Evolutionary conservation across 352 stramenopile species (phyloP), one percentile per base, ranked within the genome.

Genomic region (Thalassiosira mediterranea): DNA sequence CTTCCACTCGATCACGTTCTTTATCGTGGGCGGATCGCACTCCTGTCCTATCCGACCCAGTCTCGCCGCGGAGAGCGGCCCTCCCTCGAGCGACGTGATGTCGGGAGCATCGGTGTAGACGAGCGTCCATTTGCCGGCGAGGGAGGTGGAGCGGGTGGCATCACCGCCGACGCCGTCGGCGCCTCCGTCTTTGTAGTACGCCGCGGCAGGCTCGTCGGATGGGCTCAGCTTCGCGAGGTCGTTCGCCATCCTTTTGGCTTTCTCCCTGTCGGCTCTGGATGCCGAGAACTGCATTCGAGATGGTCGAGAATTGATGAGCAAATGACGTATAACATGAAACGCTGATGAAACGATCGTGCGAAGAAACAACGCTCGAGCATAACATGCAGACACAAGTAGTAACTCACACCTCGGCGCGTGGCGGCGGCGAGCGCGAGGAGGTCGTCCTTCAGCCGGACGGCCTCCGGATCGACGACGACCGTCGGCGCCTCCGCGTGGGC

Each of bases 91-190:
- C 17, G 68, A 72, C 21, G 76, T 90, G 68, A 93, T 93, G 68
- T 93, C 88, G 1, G 88, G 88, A 23, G 88, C 88, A 81, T 93
- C 86, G 4, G 88, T 93, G 62, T 91, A 93, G 26, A 90, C 75
- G 15, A 93, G 63, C 3, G 79, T 91, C 88, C 88, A 93, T 62
- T 92, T 91, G 49, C 88, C 88, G 40, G 71, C 61, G 68, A 84
- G 67, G 21, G 75, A 76, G 25, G 11, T 25, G 25, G 26, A 23
- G 49, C 11, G n/a, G 10, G 17, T 70, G 5, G 23, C 47, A 26
- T 56, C 34, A 21, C 0, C 15, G 58, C 34, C 49, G 3, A 61
- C 44, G 5, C 7, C 7, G 7, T 7, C 7, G 13, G 34, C 34
- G 34, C 7, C 34, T 42, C 34, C 34, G 34, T 60, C 60, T 51